Percentiles rank a stretch among this genome's conserved stretches.
Evolutionary conservation across 805 yeast species (phyloP).

Genomic region (Isabelozyma heimii): DNA sequence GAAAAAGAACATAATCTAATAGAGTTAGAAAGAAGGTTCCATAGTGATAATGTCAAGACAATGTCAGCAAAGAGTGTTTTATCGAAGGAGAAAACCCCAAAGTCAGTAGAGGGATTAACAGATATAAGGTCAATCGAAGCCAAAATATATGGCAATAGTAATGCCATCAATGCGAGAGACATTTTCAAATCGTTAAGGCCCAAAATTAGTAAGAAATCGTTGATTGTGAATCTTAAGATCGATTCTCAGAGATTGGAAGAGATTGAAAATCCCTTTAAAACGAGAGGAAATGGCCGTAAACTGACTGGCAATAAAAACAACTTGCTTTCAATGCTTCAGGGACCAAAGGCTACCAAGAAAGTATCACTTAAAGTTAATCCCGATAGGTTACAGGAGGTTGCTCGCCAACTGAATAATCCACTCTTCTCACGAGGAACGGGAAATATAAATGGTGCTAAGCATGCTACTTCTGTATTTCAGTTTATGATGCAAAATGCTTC

Average conservation of each 20-base stretch:
- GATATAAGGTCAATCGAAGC: constrained; percentile 11
- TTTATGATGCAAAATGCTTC: constrained; percentile 38
- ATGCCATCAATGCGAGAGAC: constrained; percentile 32
- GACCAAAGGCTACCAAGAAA: constrained; percentile 3
- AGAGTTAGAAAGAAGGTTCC: constrained; percentile 21
- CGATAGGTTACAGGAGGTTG: constrained; percentile 4
- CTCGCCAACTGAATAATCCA: constrained; percentile 8
- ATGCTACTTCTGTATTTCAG: constrained; percentile 25
- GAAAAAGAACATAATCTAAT: constrained; percentile 14
- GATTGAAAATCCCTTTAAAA: constrained; percentile 28
- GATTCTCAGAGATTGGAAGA: constrained; percentile 20
- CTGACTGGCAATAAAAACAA: not conserved
- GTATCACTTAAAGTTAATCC: constrained; percentile 11
- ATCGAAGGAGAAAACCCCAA: not conserved
- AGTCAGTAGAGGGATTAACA: not conserved
- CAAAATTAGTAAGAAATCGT: not conserved
- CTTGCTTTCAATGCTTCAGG: constrained; percentile 7
- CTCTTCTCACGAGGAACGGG: constrained; percentile 9
- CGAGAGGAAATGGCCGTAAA: constrained; percentile 17
- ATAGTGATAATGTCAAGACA: constrained; percentile 10
- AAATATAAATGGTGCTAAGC: constrained; percentile 2
- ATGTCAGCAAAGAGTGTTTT: constrained; percentile 19
- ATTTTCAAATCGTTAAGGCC: constrained; percentile 50
- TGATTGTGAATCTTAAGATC: constrained; percentile 21
- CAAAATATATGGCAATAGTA: constrained; percentile 13